Evolutionary conservation across 2,329 filamentous ascomycete genomes (phyloP), one percentile per base, ranked within the genome.

Genomic region (Fusarium austroafricanum): DNA sequence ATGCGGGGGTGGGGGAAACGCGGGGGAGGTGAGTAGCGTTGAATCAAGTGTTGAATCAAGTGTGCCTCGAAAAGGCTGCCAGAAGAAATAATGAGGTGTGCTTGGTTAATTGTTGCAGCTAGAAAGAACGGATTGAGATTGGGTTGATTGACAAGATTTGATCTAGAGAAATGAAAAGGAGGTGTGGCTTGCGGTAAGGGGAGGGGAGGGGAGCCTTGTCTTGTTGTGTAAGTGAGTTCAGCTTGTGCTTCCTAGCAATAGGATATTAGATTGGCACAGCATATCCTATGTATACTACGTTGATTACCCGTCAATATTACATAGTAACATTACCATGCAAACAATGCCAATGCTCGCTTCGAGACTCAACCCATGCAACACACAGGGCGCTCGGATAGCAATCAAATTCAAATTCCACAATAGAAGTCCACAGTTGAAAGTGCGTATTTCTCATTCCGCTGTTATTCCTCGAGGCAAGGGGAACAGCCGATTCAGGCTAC

Each of bases 1-100:
- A 57, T 63, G 64, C 62, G 64, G 62, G 62, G 64, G 62, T 62
- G 64, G 62, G 29, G 42, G 62, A 45, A 51, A 52, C 62, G 66
- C 65, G 66, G 66, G 65, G 66, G 20, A 56, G 37, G 42, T 45
- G 42, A 51, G 39, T 58, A 43, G 43, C 39, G 43, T 51, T 46
- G 26, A 37, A 21, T 61, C 11, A 18, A 49, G 53, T 53, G 45
- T 23, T 23, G 21, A 23, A 23, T 23, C 21, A 23, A 23, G 21
- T 37, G 56, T 66, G n/a, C n/a, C 63, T 47, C 26, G 54, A 35
- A 46, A 23, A 17, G 35, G 29, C 11, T 17, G n/a, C 28, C 23
- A 55, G 37, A 26, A 20, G 42, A 28, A 40, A 31, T 40, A 61
- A 29, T 33, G 26, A 61, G 39, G 58, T 52, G 47, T 26, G 43